Evolutionary conservation across 805 yeast species (phyloP), one percentile per base, ranked within the genome.

Genomic region (Metschnikowia lochheadii): DNA sequence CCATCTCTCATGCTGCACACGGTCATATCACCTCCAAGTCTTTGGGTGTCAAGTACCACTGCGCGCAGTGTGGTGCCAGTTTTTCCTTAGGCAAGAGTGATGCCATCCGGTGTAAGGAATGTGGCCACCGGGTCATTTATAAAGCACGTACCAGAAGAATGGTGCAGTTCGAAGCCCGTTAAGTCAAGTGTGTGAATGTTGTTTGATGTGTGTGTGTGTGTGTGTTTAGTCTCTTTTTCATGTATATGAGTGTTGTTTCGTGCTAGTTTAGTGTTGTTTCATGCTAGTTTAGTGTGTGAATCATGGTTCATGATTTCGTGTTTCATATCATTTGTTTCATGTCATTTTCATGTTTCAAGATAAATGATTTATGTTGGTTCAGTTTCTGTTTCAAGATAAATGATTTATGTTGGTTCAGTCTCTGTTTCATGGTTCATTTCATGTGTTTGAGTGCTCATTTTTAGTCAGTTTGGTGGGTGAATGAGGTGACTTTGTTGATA

Each of bases 61-160:
- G 99, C 72, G 96, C 98, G 40, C 94, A 89, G 75, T 94, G 99
- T 73, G 96, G 97, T 7, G 82, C 91, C 49, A 84, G 85, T 49
- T 86, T 91, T 60, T 83, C 96, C 2, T 80, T 94, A 59, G 84
- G 89, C 48, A 89, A 92, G 73, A 89, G 87, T 60, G 99, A 94
- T 69, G 96, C 98, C 31, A 96, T 94, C 57, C 87, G 98, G 76
- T 94, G 99, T 75, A 91, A 90, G 73, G 96, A 91, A 61, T 94
- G 99, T 73, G 99, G 99, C 56, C 98, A 94, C 75, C 86, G 99
- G 75, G 97, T 94, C 53, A 77, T 94, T 56, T 89, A 92, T 77
- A 94, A 94, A 77, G 96, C 97, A 55, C 86, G 99, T 77, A 92
- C 98, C 45, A 88, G 91, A 78, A 83, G 98, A 77, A 89, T 92